Evolutionary conservation across 73 alveolate species (phyloP).

Genomic region (Uronychia binucleata): DNA sequence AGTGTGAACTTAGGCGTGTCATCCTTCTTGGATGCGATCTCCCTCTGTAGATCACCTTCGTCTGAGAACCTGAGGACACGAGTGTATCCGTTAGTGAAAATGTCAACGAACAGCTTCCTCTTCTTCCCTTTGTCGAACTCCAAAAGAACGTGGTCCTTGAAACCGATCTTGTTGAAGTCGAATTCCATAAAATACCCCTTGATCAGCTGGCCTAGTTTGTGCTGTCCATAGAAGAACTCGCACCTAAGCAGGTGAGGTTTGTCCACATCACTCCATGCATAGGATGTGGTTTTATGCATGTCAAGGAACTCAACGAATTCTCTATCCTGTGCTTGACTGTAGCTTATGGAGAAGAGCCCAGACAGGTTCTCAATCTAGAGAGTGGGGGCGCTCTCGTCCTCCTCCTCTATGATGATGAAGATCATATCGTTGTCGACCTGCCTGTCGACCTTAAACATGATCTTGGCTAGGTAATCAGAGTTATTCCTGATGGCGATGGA

Average conservation of each 20-base stretch:
- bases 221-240: slow-evolving; percentile 28
- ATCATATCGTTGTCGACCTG: slow-evolving; percentile 44
- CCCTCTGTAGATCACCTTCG: slow-evolving; percentile 2
- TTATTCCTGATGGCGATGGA: slow-evolving; percentile 7
- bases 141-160: not conserved
- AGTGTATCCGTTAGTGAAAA: slow-evolving; percentile 60
- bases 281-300: slow-evolving; percentile 11
- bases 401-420: slow-evolving; percentile 48
- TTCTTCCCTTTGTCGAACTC: slow-evolving; percentile 7
- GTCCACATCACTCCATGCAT: slow-evolving; percentile 42
- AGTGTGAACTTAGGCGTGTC: slow-evolving; percentile 27
- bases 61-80: slow-evolving; percentile 36
- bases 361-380: slow-evolving; percentile 48
- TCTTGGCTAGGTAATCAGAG: not conserved
- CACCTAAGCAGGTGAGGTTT: slow-evolving; percentile 17
- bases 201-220: slow-evolving; percentile 9
- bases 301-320: slow-evolving; percentile 40
- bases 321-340: slow-evolving; percentile 11
- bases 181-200: slow-evolving; percentile 5
- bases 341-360: slow-evolving; percentile 19
- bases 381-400: slow-evolving; percentile 26
- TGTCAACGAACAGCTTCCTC: slow-evolving; percentile 21
- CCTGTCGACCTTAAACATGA: slow-evolving; percentile 42
- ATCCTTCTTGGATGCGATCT: slow-evolving; percentile 20
- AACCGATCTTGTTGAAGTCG: slow-evolving; percentile 25